Evolutionary conservation across 305 asterid genomes (phyloP).

Genomic region (Striga hermonthica): DNA sequence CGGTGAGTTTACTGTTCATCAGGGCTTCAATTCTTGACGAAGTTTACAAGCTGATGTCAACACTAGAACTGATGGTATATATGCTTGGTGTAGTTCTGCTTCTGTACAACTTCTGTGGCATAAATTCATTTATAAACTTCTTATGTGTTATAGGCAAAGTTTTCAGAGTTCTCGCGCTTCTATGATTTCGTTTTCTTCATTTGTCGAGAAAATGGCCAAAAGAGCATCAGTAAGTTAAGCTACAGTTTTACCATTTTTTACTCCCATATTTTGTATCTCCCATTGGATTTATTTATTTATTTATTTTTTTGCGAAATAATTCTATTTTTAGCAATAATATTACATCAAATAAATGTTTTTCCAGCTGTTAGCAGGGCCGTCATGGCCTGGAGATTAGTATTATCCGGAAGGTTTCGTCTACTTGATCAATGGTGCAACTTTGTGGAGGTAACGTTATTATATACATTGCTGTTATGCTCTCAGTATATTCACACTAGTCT

Average conservation of each 20-base stretch:
- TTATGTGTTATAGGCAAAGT: constrained; percentile 55
- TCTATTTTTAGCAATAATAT: neutral
- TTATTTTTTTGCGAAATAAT: neutral
- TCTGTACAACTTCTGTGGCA: neutral
- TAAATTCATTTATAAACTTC: constrained; percentile 23
- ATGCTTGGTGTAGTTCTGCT: constrained; percentile 19
- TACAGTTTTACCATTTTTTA: constrained; percentile 5
- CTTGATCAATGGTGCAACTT: constrained; percentile 87
- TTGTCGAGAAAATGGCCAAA: constrained; percentile 94
- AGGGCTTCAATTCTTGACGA: constrained; percentile 72
- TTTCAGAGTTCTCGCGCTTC: constrained; percentile 73
- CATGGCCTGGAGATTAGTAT: constrained; percentile 83
- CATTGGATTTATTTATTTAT: neutral
- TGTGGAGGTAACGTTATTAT: constrained; percentile 62
- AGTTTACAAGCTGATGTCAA: constrained; percentile 64
- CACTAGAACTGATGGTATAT: constrained; percentile 56
- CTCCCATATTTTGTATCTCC: constrained; percentile 1
- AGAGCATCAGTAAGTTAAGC: constrained; percentile 70
- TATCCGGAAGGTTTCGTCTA: constrained; percentile 85
- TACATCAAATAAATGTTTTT: constrained; percentile 16
- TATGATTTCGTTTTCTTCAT: constrained; percentile 90
- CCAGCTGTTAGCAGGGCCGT: constrained; percentile 90
- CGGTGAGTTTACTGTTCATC: constrained; percentile 29
- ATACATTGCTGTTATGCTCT: too few relatives aligned
- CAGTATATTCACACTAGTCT: too few relatives aligned